Evolutionary conservation across 1,139 yeast genomes (phyloP), one percentile per base, ranked within the genome.

Genomic region (Hanseniaspora gamundiae): DNA sequence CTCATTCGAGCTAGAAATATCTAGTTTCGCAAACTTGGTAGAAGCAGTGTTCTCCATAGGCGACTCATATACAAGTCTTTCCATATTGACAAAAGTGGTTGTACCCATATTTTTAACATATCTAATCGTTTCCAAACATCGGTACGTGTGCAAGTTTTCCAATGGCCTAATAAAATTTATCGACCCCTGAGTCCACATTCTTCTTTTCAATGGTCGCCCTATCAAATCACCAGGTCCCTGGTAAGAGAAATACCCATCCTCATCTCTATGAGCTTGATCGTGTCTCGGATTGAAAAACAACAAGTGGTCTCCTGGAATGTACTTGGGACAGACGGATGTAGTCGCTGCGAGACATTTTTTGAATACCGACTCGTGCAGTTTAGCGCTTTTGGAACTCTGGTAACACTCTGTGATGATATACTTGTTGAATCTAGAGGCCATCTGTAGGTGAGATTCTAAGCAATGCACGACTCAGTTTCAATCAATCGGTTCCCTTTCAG

Each of bases 121-220:
- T 3, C 52, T 54, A 1, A 78, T 57, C 1, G 47, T 59, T 52
- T 81, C 91, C 4, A 51, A 51, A 51, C 85, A 77, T 2, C 47
- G 45, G 13, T 71, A 52, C 4, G 44, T 46, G 14, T 59, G 57
- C 3, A 11, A 4, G 7, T 22, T 13, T 7, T 71, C 70, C 27
- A 36, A 13, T 0, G 68, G 62, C n/a, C 61, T 54, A 1, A 58
- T 54, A 56, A 73, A 70, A 5, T 61, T 61, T 26, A 85, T 62
- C 22, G 68, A 60, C 1, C 96, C 96, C 35, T 79, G 77, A 0
- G 74, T 78, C 96, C 96, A 88, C 77, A 88, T 73, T 30, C 96
- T 66, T 48, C 93, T 66, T 22, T 64, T 63, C 56, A 67, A 85
- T 0, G 42, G 35, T 19, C 44, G 39, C 3, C 42, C 40, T 11